A percentile compares a stretch with the other conserved stretches of the same genome.
These are phyloP conservation scores for Aspergillus kassunensis DNA, from an alignment of 495 filamentous ascomycete species.

Conservation along the genomic window DNA sequence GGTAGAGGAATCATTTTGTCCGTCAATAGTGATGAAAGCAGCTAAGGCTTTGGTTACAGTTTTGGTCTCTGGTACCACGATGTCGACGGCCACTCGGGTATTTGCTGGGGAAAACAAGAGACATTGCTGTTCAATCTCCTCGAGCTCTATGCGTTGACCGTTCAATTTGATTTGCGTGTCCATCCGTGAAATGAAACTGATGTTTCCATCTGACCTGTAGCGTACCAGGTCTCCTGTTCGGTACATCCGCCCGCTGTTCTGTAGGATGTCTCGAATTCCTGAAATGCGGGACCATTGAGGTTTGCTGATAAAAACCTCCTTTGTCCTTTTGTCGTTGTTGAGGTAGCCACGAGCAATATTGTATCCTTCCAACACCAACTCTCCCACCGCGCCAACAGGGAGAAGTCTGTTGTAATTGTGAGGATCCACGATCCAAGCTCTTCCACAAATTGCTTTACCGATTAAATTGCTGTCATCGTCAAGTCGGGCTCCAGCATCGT, in stretches of 20 bases:
- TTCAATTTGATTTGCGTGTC: constrained; percentile 65
- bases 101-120: constrained; percentile 25
- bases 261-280: constrained; percentile 24
- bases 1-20: constrained; percentile 9
- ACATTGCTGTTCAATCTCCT: constrained; percentile 60
- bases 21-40: constrained; percentile 38
- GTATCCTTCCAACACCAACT: constrained; percentile 61
- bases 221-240: constrained; percentile 50
- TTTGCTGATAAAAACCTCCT: constrained; percentile 52
- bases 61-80: constrained; percentile 34
- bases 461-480: constrained; percentile 37
- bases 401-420: constrained; percentile 52
- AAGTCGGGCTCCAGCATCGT: constrained; percentile 40
- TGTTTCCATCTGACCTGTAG: constrained; percentile 50
- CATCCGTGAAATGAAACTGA: constrained; percentile 53
- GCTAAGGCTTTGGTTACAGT: constrained; percentile 37
- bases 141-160: constrained; percentile 62
- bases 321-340: constrained; percentile 50
- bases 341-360: constrained; percentile 58
- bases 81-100: constrained; percentile 40
- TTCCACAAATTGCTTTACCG: constrained; percentile 34
- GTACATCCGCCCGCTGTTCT: constrained; percentile 36
- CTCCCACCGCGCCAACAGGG: constrained; percentile 60
- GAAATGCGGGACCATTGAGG: constrained; percentile 44
- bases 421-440: constrained; percentile 59